Evolutionary conservation across 768 basidiomycete genomes (phyloP).

Genomic region (Termitomyces sp.): DNA sequence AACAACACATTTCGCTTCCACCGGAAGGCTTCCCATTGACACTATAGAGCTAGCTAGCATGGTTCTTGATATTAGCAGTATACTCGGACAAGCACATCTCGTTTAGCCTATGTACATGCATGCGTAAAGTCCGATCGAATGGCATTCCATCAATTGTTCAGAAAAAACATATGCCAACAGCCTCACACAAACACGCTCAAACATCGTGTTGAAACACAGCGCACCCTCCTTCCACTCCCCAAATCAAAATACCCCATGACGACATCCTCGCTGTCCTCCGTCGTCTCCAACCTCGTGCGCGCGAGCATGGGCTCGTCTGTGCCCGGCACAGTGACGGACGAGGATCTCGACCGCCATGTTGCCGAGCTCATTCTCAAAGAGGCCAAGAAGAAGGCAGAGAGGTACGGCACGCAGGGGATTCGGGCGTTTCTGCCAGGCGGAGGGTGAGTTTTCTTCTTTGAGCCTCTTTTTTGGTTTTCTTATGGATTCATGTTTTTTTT

Average conservation of each 20-base stretch:
- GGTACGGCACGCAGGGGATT: slow-evolving; percentile 72
- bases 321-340: slow-evolving; percentile 56
- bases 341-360: slow-evolving; percentile 88
- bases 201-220: slow-evolving; percentile 3
- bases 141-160: neutral
- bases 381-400: slow-evolving; percentile 86
- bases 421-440: slow-evolving; percentile 65
- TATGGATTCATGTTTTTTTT: neutral
- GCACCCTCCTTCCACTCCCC: neutral
- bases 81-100: neutral
- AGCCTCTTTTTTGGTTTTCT: neutral
- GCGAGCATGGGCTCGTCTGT: slow-evolving; percentile 72
- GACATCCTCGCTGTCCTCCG: slow-evolving; percentile 77
- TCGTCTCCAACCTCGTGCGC: slow-evolving; percentile 75
- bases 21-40: neutral
- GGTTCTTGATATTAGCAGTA: neutral
- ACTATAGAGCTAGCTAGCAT: neutral
- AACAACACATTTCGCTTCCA: too few species aligned
- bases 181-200: slow-evolving; percentile 14
- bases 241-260: too few species aligned
- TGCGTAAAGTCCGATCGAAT: neutral
- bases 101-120: neutral
- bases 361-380: slow-evolving; percentile 89
- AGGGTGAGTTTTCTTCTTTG: slow-evolving; percentile 29
- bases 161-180: neutral